Conservation (phyloP, 495 filamentous ascomycete genomes). For the Penicillium goetzii region DNA sequence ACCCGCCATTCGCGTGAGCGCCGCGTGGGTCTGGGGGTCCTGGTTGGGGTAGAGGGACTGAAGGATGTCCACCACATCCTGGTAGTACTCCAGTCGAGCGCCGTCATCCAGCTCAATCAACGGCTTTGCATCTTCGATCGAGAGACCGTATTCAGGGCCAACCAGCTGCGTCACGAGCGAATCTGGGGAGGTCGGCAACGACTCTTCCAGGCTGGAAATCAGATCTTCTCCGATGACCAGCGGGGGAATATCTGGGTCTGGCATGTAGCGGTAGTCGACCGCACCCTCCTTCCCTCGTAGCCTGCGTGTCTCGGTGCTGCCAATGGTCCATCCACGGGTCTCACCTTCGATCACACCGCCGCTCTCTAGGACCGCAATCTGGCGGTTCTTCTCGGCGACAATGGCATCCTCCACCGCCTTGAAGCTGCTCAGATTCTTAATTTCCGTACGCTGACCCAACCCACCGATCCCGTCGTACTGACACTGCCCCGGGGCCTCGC, state of each 20-base stretch:
- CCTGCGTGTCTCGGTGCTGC: constrained; percentile 71
- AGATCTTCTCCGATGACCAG: constrained; percentile 75
- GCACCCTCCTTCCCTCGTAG: constrained; percentile 94
- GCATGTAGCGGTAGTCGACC: constrained; percentile 98
- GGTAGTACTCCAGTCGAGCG: constrained; percentile 79
- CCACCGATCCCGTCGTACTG: constrained; percentile 59
- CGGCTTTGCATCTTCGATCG: constrained; percentile 84
- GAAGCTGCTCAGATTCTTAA: constrained; percentile 96
- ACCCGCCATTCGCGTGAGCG: constrained; percentile 51
- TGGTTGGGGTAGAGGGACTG: constrained; percentile 42
- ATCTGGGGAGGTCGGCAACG: constrained; percentile 72
- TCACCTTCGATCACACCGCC: constrained; percentile 83
- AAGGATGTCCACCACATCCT: constrained; percentile 67
- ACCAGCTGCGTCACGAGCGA: constrained; percentile 63
- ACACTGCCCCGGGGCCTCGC: constrained; percentile 44
- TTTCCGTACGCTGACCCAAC: constrained; percentile 89
- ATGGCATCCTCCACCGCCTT: constrained; percentile 95
- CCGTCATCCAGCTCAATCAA: constrained; percentile 79
- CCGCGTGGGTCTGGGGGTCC: constrained; percentile 29
- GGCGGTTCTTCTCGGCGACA: constrained; percentile 83
- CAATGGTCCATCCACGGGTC: constrained; percentile 89
- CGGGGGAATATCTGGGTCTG: constrained; percentile 87
- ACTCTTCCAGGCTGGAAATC: constrained; percentile 59
- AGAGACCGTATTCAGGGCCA: constrained; percentile 60
- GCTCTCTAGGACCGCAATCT: constrained; percentile 77